These are phyloP conservation scores for Hymenoscyphus scutula DNA, from an alignment of 2,329 filamentous ascomycete genomes.

Conservation along the genomic window DNA sequence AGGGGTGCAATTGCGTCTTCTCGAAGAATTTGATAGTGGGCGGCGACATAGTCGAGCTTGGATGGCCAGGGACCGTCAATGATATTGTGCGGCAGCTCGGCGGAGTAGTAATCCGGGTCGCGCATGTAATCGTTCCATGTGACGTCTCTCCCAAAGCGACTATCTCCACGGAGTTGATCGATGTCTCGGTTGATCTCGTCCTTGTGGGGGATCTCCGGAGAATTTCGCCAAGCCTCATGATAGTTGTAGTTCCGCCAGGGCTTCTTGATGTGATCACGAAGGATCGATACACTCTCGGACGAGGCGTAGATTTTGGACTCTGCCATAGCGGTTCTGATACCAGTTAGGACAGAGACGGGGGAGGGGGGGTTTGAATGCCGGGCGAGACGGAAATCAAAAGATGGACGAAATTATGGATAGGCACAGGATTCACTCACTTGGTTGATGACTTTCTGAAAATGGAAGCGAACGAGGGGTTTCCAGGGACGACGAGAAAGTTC, in stretches of 20 bases:
- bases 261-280: slow-evolving; percentile 19
- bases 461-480: no score
- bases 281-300: background rate
- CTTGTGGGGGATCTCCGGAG: slow-evolving; percentile 53
- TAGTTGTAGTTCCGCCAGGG: slow-evolving; percentile 7
- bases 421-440: no score
- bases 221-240: slow-evolving; percentile 35
- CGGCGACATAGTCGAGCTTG: slow-evolving; percentile 64
- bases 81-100: slow-evolving; percentile 48
- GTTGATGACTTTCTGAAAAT: no score
- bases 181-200: slow-evolving; percentile 46
- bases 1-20: slow-evolving; percentile 72
- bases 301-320: background rate
- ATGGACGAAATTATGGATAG: no score
- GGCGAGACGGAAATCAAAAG: no score
- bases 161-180: background rate
- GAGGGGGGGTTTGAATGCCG: no score
- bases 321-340: background rate
- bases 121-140: slow-evolving; percentile 28
- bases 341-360: background rate
- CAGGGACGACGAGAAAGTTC: no score
- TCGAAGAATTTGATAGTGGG: slow-evolving; percentile 72
- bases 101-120: slow-evolving; percentile 19
- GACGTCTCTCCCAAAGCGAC: slow-evolving; percentile 12
- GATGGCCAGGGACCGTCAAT: slow-evolving; percentile 56